These are phyloP conservation scores for Ceratocystis cacaofunesta DNA, from an alignment of 2,329 filamentous ascomycete species.

Conservation along the genomic window DNA sequence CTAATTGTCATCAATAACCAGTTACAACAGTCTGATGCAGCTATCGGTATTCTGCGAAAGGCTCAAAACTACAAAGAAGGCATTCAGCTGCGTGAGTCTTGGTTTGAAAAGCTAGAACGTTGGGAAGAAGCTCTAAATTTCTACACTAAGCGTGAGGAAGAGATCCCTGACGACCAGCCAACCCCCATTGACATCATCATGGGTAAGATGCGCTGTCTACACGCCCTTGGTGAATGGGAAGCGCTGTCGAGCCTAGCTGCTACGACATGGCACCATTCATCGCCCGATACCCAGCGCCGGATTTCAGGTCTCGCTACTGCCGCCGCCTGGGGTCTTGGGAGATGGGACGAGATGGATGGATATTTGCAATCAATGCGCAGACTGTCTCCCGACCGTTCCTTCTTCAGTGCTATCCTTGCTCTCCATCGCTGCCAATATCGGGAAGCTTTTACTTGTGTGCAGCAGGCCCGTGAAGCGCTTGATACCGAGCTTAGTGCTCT, in stretches of 20 bases:
- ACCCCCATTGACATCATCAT: constrained; percentile 86
- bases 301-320: constrained; percentile 91
- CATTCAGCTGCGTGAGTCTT: constrained; percentile 90
- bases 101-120: constrained; percentile 95
- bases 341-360: constrained; percentile 97
- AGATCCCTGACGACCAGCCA: constrained; percentile 28
- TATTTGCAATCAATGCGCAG: constrained; percentile 93
- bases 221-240: constrained; percentile 96
- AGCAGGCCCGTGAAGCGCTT: constrained; percentile 80
- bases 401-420: constrained; percentile 91
- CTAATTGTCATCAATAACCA: constrained; percentile 99
- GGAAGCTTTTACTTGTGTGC: constrained; percentile 75
- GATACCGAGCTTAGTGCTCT: constrained; percentile 92
- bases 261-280: constrained; percentile 85
- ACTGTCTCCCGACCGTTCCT: constrained; percentile 82
- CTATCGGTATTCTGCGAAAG: constrained; percentile 92
- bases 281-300: constrained; percentile 69
- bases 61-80: constrained; percentile 87
- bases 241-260: constrained; percentile 75
- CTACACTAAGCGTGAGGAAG: constrained; percentile 57
- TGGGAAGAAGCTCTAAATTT: constrained; percentile 95
- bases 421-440: constrained; percentile 93
- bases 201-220: constrained; percentile 98
- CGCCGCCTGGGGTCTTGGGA: constrained; percentile 87
- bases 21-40: constrained; percentile 93